A percentile compares a stretch with the other conserved stretches of the same genome.
Conservation (phyloP, 208 protist genomes). For the Lotmaria passim region DNA sequence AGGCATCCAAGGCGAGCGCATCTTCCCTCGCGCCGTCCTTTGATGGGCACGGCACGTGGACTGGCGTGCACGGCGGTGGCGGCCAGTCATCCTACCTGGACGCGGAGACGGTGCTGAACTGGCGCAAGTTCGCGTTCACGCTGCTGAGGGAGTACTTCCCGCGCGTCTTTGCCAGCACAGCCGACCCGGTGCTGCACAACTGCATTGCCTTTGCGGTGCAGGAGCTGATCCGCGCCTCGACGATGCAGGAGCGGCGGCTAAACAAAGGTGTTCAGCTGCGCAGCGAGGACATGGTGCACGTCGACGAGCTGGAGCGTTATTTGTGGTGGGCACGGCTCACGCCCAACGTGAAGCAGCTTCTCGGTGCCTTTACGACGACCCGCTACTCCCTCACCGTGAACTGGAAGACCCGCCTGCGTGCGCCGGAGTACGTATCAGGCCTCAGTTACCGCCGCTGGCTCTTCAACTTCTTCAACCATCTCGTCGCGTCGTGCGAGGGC, state of each 20-base stretch:
- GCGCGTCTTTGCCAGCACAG: conserved; percentile 75
- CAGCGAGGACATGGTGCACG: conserved; percentile 49
- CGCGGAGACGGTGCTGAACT: conserved; percentile 59
- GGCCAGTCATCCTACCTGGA: conserved; percentile 34
- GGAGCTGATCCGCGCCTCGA: conserved; percentile 77
- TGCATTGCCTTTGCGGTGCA: conserved; percentile 86
- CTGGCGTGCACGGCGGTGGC: background rate
- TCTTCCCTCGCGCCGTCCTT: background rate
- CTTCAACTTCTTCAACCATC: conserved; percentile 71
- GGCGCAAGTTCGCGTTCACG: conserved; percentile 64
- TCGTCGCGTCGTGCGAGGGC: conserved; percentile 50
- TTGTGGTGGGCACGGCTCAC: conserved; percentile 79
- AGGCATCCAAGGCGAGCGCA: background rate
- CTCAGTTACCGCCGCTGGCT: conserved; percentile 73
- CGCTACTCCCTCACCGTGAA: conserved; percentile 60
- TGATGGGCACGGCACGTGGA: background rate
- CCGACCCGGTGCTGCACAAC: conserved; percentile 82
- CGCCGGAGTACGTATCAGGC: conserved; percentile 60
- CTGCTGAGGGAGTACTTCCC: conserved; percentile 77
- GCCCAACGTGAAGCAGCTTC: conserved; percentile 50
- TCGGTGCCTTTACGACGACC: conserved; percentile 82
- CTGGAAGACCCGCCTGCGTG: conserved; percentile 46
- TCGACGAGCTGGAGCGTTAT: conserved; percentile 80
- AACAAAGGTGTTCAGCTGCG: conserved; percentile 46
- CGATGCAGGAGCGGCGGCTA: conserved; percentile 51